phyloP scores from a whole-genome alignment of 2,329 filamentous ascomycete species.

The Fusarium torreyae region DNA sequence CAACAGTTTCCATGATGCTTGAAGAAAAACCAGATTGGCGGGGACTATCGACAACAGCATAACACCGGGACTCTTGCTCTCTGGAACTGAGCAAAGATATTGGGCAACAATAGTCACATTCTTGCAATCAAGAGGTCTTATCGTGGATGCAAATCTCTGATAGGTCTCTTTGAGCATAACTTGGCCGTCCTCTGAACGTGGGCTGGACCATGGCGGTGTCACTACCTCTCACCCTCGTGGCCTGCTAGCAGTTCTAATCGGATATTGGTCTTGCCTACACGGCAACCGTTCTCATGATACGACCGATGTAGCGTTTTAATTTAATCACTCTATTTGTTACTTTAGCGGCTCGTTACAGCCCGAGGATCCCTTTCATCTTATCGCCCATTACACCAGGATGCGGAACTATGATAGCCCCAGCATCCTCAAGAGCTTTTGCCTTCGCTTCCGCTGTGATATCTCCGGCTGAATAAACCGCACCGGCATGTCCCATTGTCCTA shows the following conservation, averaged over 20 bases:
- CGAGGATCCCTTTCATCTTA: conserved; percentile 54
- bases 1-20: conserved; percentile 31
- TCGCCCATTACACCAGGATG: conserved; percentile 58
- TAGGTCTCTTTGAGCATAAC: conserved; percentile 24
- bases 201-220: neutral
- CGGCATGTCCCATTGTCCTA: conserved; percentile 80
- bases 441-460: conserved; percentile 55
- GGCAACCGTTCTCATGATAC: too few species aligned
- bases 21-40: conserved; percentile 32
- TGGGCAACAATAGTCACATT: conserved; percentile 24
- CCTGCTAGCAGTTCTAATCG: too few species aligned
- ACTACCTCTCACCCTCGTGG: too few species aligned
- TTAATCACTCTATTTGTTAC: too few species aligned
- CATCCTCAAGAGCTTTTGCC: conserved; percentile 53
- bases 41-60: conserved; percentile 32
- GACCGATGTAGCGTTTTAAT: too few species aligned
- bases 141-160: neutral
- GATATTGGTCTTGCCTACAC: too few species aligned
- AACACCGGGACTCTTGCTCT: conserved; percentile 22
- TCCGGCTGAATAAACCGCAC: conserved; percentile 66
- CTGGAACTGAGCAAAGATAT: conserved; percentile 32
- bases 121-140: neutral
- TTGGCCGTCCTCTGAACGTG: neutral
- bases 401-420: conserved; percentile 57
- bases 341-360: conserved; percentile 1